Evolutionary conservation across 2,329 filamentous ascomycete genomes (phyloP).

Genomic region (Fusarium burgessii): DNA sequence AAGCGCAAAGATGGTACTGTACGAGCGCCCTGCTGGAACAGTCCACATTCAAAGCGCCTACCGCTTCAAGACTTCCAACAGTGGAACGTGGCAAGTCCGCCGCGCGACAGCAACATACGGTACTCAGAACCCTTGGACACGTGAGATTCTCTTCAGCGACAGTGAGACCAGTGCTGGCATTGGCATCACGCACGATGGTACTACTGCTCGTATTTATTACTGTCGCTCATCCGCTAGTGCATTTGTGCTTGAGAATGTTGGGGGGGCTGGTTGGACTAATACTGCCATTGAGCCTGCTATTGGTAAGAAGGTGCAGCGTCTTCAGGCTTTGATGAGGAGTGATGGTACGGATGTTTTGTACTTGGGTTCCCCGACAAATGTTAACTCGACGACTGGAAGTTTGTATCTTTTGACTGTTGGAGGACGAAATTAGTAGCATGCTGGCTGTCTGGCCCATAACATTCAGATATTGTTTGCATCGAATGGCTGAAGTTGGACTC

Average conservation of each 20-base stretch:
- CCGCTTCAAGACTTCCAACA: slow-evolving; percentile 11
- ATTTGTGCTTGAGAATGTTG: slow-evolving; percentile 27
- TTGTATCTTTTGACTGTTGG: slow-evolving; percentile 10
- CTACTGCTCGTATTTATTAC: slow-evolving; percentile 16
- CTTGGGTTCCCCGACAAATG: slow-evolving; percentile 20
- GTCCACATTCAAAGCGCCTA: slow-evolving; percentile 18
- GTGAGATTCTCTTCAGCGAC: slow-evolving; percentile 9
- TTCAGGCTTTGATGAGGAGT: slow-evolving; percentile 19
- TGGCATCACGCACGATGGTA: slow-evolving; percentile 19
- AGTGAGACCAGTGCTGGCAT: slow-evolving; percentile 14
- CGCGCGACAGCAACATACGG: slow-evolving; percentile 12
- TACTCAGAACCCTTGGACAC: slow-evolving; percentile 10
- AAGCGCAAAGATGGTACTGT: slow-evolving; percentile 18
- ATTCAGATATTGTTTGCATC: background rate
- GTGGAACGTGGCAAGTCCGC: slow-evolving; percentile 11
- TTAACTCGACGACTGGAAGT: slow-evolving; percentile 27
- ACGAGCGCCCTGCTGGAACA: background rate
- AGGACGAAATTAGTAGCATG: background rate
- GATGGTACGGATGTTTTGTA: slow-evolving; percentile 30
- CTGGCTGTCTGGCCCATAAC: background rate
- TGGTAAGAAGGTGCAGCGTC: slow-evolving; percentile 24
- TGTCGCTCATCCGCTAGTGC: slow-evolving; percentile 9
- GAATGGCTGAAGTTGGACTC: too few relatives aligned
- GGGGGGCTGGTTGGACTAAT: slow-evolving; percentile 14
- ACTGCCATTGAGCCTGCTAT: slow-evolving; percentile 10